Conservation (phyloP, 2,329 filamentous ascomycete genomes). For the Colletotrichum tamarilloi region DNA sequence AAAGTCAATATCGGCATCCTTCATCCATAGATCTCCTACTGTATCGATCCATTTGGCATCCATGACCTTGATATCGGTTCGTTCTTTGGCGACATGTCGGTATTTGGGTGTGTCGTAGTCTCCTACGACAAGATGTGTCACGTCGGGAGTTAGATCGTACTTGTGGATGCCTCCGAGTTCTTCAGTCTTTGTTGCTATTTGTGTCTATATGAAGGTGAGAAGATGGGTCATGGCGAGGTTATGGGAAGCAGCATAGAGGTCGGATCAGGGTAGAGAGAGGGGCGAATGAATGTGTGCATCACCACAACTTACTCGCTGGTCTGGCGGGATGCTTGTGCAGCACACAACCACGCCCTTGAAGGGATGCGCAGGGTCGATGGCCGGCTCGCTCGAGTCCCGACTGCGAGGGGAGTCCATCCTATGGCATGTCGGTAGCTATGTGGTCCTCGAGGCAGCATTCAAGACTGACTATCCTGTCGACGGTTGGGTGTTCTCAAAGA, state of each 20-base stretch:
- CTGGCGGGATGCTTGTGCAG: conserved; percentile 86
- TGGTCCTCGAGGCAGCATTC: not conserved
- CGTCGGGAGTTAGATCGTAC: conserved; percentile 93
- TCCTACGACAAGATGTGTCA: conserved; percentile 94
- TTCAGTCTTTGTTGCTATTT: conserved; percentile 71
- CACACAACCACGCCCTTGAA: conserved; percentile 82
- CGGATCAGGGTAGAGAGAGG: not conserved
- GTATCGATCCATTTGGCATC: conserved; percentile 86
- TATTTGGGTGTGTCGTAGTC: conserved; percentile 93
- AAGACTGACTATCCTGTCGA: not conserved
- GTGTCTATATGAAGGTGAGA: conserved; percentile 50
- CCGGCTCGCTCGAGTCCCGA: conserved; percentile 39
- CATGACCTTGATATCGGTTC: conserved; percentile 87
- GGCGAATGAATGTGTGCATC: conserved; percentile 2
- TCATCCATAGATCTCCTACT: conserved; percentile 82
- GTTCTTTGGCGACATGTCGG: conserved; percentile 90
- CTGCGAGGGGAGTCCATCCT: conserved; percentile 23
- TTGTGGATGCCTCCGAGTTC: conserved; percentile 91
- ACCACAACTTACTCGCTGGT: conserved; percentile 73
- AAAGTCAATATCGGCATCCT: conserved; percentile 80
- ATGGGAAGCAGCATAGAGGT: not conserved
- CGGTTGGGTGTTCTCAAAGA: not conserved
- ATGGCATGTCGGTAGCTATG: conserved; percentile 22
- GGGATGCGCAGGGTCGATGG: conserved; percentile 69
- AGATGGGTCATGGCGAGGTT: not conserved